phyloP scores from a whole-genome alignment of 73 alveolate genomes.

The Halteria grandinella region DNA sequence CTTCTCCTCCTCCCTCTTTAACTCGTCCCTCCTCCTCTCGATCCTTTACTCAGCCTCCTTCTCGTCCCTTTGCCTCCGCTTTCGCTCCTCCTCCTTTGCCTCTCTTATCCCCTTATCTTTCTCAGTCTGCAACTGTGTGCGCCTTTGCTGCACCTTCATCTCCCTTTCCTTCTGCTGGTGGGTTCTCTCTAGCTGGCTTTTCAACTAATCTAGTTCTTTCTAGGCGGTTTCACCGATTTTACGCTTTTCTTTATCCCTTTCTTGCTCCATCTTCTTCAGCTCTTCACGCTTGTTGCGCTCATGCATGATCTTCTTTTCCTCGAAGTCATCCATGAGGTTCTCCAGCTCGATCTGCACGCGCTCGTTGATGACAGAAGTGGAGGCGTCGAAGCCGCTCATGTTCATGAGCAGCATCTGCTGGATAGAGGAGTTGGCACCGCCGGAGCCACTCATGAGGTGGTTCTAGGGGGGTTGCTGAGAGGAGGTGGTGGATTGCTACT shows the following conservation, averaged over 20 bases:
- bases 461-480: background rate
- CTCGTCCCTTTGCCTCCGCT: constrained; percentile 13
- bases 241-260: constrained; percentile 21
- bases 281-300: constrained; percentile 45
- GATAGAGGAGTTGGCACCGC: constrained; percentile 5
- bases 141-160: background rate
- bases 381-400: constrained; percentile 27
- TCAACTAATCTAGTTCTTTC: constrained; percentile 45
- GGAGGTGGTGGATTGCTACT: constrained; percentile 2
- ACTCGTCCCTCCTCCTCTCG: background rate
- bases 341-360: constrained; percentile 27
- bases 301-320: constrained; percentile 48
- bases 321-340: constrained; percentile 44
- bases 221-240: constrained; percentile 39
- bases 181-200: constrained; percentile 25
- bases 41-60: background rate
- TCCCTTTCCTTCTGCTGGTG: background rate
- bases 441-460: background rate
- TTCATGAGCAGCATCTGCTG: constrained; percentile 53
- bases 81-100: constrained; percentile 4
- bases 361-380: constrained; percentile 30
- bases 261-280: constrained; percentile 42
- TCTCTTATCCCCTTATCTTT: constrained; percentile 26
- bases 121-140: background rate
- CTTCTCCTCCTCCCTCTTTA: constrained; percentile 10